A percentile compares a stretch with the other conserved stretches of the same genome.
Conservation (phyloP, 208 protist genomes). For the Crithidia acanthocephali region DNA sequence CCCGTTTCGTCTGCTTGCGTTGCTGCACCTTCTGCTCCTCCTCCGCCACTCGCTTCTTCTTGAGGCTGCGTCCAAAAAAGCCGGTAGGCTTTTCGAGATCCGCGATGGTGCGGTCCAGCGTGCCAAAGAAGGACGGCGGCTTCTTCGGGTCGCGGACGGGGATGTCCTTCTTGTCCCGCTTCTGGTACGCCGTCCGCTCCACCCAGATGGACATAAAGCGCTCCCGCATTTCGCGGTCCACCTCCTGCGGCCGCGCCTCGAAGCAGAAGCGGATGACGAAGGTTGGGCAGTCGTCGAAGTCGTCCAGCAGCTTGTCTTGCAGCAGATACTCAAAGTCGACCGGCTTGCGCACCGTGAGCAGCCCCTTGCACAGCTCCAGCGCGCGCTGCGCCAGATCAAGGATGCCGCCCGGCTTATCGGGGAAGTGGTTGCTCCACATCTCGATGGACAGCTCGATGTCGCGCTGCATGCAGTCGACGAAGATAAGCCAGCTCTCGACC, state of each 20-base stretch:
- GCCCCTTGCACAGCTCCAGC: conserved; percentile 58
- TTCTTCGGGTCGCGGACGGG: conserved; percentile 68
- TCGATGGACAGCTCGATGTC: conserved; percentile 60
- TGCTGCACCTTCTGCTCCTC: conserved; percentile 45
- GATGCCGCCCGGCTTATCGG: conserved; percentile 44
- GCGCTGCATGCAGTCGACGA: conserved; percentile 71
- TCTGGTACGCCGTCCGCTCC: conserved; percentile 72
- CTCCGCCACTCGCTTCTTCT: conserved; percentile 67
- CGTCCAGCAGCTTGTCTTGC: conserved; percentile 72
- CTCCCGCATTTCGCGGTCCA: conserved; percentile 62
- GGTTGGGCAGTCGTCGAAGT: conserved; percentile 88
- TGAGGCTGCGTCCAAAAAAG: conserved; percentile 74
- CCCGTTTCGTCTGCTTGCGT: conserved; percentile 65
- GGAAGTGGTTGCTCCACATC: conserved; percentile 60
- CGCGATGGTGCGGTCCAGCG: conserved; percentile 68
- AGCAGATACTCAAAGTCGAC: conserved; percentile 82
- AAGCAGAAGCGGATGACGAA: conserved; percentile 84
- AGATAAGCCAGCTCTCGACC: conserved; percentile 69
- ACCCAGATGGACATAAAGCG: conserved; percentile 74
- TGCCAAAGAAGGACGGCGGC: conserved; percentile 68
- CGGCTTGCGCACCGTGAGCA: conserved; percentile 67
- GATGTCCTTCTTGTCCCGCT: conserved; percentile 73
- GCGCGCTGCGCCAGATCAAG: conserved; percentile 60
- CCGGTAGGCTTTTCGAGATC: conserved; percentile 59
- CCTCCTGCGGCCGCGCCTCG: conserved; percentile 57